Evolutionary conservation across 1,284 basidiomycete genomes (phyloP).

Genomic region (Anthracocystis walkeri): DNA sequence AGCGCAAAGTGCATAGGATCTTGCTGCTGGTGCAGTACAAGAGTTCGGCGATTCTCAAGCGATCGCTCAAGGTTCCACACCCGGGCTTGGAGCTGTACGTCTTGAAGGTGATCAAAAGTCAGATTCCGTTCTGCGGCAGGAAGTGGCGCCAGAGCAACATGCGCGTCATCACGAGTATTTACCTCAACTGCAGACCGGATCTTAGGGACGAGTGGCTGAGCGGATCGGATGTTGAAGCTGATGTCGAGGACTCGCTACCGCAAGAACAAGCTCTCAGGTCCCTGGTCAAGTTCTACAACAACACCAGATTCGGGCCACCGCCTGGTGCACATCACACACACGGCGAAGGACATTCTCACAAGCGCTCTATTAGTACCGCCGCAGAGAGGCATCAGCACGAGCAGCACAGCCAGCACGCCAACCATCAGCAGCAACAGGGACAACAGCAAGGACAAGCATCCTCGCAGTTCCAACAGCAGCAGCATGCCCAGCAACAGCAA

Average conservation of each 20-base stretch:
- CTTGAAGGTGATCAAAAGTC: slow-evolving; percentile 98
- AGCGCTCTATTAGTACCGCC: slow-evolving; percentile 54
- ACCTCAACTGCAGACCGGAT: slow-evolving; percentile 95
- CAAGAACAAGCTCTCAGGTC: slow-evolving; percentile 96
- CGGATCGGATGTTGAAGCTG: slow-evolving; percentile 90
- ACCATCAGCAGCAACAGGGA: slow-evolving; percentile 7
- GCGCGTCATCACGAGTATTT: slow-evolving; percentile 99
- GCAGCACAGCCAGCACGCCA: background rate
- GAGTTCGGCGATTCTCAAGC: slow-evolving; percentile 87
- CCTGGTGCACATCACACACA: slow-evolving; percentile 29
- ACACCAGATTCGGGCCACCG: slow-evolving; percentile 50
- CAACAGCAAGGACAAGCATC: slow-evolving; percentile 14
- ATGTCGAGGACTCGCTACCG: slow-evolving; percentile 79
- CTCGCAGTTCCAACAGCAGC: slow-evolving; percentile 12
- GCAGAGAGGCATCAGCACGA: slow-evolving; percentile 28
- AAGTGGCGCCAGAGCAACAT: slow-evolving; percentile 99
- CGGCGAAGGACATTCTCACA: slow-evolving; percentile 49
- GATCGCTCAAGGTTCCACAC: slow-evolving; percentile 91
- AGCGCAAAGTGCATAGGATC: slow-evolving; percentile 92
- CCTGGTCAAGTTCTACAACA: slow-evolving; percentile 87
- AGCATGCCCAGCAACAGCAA: slow-evolving; percentile 25
- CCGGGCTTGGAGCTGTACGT: slow-evolving; percentile 93
- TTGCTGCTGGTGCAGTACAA: slow-evolving; percentile 98
- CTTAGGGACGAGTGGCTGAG: slow-evolving; percentile 97
- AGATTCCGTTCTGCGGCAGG: slow-evolving; percentile 96